These are phyloP conservation scores for Thraustotheca clavata DNA, from an alignment of 352 stramenopile genomes.

Conservation along the genomic window DNA sequence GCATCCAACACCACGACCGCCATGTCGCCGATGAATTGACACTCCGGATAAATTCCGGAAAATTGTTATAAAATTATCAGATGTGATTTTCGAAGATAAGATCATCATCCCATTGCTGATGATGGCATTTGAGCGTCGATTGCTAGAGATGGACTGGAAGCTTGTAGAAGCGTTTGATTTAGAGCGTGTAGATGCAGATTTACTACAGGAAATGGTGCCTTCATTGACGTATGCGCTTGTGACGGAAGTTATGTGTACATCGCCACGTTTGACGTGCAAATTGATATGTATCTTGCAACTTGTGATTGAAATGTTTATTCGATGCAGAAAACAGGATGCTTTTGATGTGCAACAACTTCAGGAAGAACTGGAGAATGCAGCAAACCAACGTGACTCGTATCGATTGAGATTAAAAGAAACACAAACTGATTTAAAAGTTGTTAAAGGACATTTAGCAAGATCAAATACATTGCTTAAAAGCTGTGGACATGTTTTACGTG, in stretches of 20 bases:
- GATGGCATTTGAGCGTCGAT: constrained; percentile 14
- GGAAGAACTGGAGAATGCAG: constrained; percentile 3
- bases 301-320: constrained; percentile 19
- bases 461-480: constrained; percentile 11
- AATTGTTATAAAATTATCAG: neutral
- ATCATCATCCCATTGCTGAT: neutral
- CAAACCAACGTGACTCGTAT: constrained; percentile 4
- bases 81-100: neutral
- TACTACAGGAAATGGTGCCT: constrained; percentile 20
- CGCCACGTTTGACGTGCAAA: constrained; percentile 13
- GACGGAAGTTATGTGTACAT: constrained; percentile 16
- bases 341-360: constrained; percentile 9
- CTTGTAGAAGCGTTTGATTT: constrained; percentile 20
- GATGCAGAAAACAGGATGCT: constrained; percentile 15
- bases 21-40: neutral
- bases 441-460: constrained; percentile 11
- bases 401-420: constrained; percentile 11
- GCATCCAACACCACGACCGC: constrained; percentile 58
- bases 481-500: constrained; percentile 15
- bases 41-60: neutral
- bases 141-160: constrained; percentile 19
- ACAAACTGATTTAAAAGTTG: constrained; percentile 8
- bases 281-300: constrained; percentile 20
- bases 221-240: constrained; percentile 9
- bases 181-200: neutral